These are phyloP conservation scores for Diutina catenulata DNA, from an alignment of 1,139 yeast species.

Conservation along the genomic window DNA sequence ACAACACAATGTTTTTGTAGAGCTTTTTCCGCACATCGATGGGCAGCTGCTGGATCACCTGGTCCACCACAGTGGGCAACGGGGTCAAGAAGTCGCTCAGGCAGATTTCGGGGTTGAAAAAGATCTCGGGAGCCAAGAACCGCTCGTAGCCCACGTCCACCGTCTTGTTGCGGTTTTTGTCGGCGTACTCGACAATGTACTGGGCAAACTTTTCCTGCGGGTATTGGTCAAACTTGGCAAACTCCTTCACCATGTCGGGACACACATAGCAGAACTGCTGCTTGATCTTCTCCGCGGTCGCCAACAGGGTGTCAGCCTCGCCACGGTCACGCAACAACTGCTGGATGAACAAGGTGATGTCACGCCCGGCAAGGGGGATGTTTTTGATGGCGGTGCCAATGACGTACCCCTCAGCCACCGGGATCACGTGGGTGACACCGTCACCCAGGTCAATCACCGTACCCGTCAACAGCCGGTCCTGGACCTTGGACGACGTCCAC, in stretches of 20 bases:
- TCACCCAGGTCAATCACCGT: slow-evolving; percentile 97
- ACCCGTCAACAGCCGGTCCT: slow-evolving; percentile 92
- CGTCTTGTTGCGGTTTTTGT: slow-evolving; percentile 41
- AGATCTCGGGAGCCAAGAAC: slow-evolving; percentile 95
- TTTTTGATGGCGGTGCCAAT: slow-evolving; percentile 95
- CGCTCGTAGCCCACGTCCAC: slow-evolving; percentile 97
- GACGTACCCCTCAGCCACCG: slow-evolving; percentile 98
- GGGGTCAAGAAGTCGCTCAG: slow-evolving; percentile 94
- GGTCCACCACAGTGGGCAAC: slow-evolving; percentile 87
- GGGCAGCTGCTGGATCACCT: slow-evolving; percentile 89
- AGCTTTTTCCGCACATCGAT: slow-evolving; percentile 96
- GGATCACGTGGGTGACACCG: slow-evolving; percentile 97
- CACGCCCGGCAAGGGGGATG: slow-evolving; percentile 97
- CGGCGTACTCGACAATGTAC: slow-evolving; percentile 72
- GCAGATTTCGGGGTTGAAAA: slow-evolving; percentile 95
- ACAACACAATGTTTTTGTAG: slow-evolving; percentile 85
- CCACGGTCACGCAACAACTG: slow-evolving; percentile 92
- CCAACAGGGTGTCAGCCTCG: slow-evolving; percentile 84
- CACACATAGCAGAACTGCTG: slow-evolving; percentile 95
- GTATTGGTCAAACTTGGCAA: slow-evolving; percentile 86
- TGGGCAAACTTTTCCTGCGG: slow-evolving; percentile 86
- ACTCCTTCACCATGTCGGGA: slow-evolving; percentile 95
- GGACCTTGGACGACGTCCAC: slow-evolving; percentile 95
- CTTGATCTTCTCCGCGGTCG: slow-evolving; percentile 93
- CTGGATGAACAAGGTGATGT: slow-evolving; percentile 89